Base-by-base conservation (phyloP, 2,329 filamentous ascomycete genomes). In the Trichoderma hamatum region DNA sequence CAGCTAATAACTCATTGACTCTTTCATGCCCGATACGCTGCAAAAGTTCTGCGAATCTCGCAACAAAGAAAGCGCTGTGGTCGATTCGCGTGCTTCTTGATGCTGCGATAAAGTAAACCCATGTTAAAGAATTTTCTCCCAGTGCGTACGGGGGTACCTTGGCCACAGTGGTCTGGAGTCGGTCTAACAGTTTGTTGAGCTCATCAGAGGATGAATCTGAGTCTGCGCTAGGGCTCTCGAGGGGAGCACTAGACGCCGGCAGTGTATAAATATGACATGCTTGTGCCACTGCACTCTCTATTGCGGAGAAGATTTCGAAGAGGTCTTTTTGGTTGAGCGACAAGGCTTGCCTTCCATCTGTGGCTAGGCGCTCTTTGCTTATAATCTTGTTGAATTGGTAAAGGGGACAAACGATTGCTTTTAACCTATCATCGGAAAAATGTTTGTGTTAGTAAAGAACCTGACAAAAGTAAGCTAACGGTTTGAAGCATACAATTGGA, bases 391-490 rank as follows among this genome's bases (percentile, higher is more conserved):
- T 64, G 32, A 64, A 64, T 11, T 64, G 46, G 19, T 64, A 64
- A 30, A 64, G 34, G 34, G 61, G 61, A 24, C 61, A 64, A n/a
- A 64, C 61, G 3, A 64, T 51, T 28, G 61, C 49, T 64, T 64
- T 64, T 13, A 64, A 16, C 1, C 61, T 64, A 21, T 55, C 9
- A 3, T 21, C 24, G 9, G 19, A 14, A 3, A 9, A 43, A 39
- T 10, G 6, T 3, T 3, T 13, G 5, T 26, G 32, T 64, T 30
- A 55, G 49, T 19, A 5, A 14, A 39, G 28, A 11, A 1, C 7
- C 19, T 9, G 2, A 16, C 30, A 32, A 19, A 21, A 28, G 1
- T 56, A 5, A n/a, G 3, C 19, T 43, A 21, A 9, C 16, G 1
- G 16, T 30, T 21, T 11, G 16, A n/a, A 7, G 52, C 61, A 11